These are phyloP conservation scores for Cercospora janseana DNA, from an alignment of 2,329 filamentous ascomycete genomes.

Conservation along the genomic window DNA sequence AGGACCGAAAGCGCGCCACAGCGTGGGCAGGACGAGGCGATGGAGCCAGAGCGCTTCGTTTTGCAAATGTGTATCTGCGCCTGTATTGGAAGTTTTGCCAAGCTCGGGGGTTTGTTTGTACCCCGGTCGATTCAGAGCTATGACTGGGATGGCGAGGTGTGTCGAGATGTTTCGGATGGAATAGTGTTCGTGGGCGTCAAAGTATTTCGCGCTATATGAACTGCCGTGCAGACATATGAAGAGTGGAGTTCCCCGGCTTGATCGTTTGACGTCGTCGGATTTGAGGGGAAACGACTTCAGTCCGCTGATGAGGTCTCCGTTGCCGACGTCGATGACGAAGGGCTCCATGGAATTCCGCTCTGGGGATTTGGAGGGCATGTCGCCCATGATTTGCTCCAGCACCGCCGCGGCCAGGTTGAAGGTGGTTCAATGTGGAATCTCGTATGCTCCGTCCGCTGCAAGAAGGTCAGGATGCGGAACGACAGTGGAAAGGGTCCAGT, in stretches of 20 bases:
- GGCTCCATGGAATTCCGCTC: conserved; percentile 13
- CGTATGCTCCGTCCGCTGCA: neutral
- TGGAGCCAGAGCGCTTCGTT: conserved; percentile 19
- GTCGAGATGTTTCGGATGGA: conserved; percentile 13
- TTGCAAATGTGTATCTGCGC: conserved; percentile 16
- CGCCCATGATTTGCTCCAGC: conserved; percentile 2
- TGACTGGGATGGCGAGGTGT: conserved; percentile 11
- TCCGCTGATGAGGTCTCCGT: conserved; percentile 16
- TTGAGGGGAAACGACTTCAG: conserved; percentile 16
- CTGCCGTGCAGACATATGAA: conserved; percentile 16
- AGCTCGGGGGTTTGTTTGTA: conserved; percentile 19
- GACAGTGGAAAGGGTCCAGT: too few relatives aligned
- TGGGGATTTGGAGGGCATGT: conserved; percentile 3
- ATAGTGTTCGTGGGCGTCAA: conserved; percentile 16
- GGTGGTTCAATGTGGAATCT: neutral
- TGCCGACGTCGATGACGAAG: conserved; percentile 17
- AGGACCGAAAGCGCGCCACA: conserved; percentile 17
- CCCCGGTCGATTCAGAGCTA: conserved; percentile 18
- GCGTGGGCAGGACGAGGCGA: conserved; percentile 11
- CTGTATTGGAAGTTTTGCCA: conserved; percentile 12
- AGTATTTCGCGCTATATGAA: conserved; percentile 15
- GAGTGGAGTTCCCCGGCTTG: conserved; percentile 14
- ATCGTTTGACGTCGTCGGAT: conserved; percentile 8
- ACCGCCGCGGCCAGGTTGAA: neutral
- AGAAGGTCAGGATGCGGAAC: neutral